A percentile compares a stretch with the other conserved stretches of the same genome.
Conservation (phyloP, 2,329 filamentous ascomycete genomes). For the Fonsecaea multimorphosa region DNA sequence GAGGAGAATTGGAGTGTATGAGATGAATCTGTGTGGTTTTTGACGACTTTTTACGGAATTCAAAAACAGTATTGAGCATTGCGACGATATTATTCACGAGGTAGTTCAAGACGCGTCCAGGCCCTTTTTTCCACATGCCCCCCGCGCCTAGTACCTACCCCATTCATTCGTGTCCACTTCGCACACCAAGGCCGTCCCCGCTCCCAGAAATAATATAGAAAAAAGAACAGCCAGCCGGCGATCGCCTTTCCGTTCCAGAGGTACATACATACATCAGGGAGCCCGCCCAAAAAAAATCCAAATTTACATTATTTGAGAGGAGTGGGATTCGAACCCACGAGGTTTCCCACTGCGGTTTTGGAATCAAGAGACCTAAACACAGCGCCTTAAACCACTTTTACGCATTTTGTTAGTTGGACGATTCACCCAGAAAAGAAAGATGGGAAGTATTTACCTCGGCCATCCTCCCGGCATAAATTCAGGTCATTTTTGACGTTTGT, state of each 20-base stretch:
- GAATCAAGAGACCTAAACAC: conserved; percentile 38
- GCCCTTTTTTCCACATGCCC: background rate
- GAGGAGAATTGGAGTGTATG: background rate
- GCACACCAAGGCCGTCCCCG: background rate
- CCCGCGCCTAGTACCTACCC: background rate
- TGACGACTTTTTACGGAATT: background rate
- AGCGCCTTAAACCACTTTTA: conserved; percentile 41
- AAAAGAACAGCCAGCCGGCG: too few species aligned
- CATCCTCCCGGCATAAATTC: conserved; percentile 30
- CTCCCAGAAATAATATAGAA: conserved; percentile 1
- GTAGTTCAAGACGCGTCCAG: background rate
- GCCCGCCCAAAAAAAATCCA: background rate
- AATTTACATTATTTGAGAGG: conserved; percentile 26
- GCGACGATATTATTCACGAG: background rate
- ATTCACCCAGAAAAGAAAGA: conserved; percentile 8
- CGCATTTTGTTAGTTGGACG: background rate
- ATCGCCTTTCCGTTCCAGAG: too few species aligned
- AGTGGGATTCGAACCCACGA: conserved; percentile 41
- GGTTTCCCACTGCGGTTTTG: conserved; percentile 40
- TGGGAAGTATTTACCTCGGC: conserved; percentile 20
- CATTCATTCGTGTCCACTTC: background rate
- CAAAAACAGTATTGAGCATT: background rate
- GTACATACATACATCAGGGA: background rate
- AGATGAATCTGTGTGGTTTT: background rate
- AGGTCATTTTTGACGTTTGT: background rate